Evolutionary conservation across 1,139 yeast species (phyloP).

Genomic region (Taphrina flavorubra): DNA sequence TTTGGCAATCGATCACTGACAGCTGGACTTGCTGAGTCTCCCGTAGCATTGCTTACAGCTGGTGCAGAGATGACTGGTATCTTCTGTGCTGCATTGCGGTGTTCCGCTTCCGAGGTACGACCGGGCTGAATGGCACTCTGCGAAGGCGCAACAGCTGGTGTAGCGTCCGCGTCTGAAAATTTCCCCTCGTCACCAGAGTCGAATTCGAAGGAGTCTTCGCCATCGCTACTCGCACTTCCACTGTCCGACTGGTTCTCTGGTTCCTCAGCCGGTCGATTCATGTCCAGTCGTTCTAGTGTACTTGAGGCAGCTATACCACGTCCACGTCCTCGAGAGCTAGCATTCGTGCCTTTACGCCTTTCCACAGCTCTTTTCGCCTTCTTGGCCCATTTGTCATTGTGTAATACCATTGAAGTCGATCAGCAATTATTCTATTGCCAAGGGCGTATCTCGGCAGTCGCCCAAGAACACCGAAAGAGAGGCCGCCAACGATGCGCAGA

Average conservation of each 20-base stretch:
- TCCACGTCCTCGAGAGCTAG: neutral
- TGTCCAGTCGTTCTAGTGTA: constrained; percentile 5
- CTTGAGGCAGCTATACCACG: neutral
- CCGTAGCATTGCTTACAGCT: neutral
- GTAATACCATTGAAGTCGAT: constrained; percentile 22
- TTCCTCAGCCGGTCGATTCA: constrained; percentile 4
- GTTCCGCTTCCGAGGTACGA: neutral
- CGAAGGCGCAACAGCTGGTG: neutral
- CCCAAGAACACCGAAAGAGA: too few species aligned
- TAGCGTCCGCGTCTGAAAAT: neutral
- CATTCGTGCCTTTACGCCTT: constrained; percentile 5
- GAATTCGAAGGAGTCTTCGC: constrained; percentile 13
- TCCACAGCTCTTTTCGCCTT: constrained; percentile 34
- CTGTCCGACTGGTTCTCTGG: neutral
- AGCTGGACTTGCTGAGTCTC: neutral
- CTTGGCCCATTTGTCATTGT: constrained; percentile 38
- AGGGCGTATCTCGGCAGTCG: neutral
- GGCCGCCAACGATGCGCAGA: too few species aligned
- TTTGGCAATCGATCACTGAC: neutral
- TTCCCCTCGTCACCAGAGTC: constrained; percentile 31
- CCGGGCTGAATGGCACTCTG: neutral
- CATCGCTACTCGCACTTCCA: neutral
- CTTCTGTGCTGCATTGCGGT: neutral
- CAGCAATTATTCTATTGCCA: neutral
- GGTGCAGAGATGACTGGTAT: neutral